Evolutionary conservation across 306 rosid genomes (phyloP).

Genomic region (Arachis hypogaea): DNA sequence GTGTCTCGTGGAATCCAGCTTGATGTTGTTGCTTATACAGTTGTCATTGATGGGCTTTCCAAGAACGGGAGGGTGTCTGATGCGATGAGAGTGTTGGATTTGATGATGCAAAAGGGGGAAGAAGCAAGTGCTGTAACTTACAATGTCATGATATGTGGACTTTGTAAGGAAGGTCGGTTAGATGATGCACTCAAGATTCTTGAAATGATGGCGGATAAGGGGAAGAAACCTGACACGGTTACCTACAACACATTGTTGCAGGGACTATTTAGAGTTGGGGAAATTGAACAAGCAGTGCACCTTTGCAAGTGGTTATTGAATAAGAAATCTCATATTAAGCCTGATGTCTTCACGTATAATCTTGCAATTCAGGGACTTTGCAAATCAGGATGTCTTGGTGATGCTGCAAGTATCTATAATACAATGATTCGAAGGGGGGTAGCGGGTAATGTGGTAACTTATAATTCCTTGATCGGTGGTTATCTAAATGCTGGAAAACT

Average conservation of each 20-base stretch:
- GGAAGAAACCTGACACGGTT: slow-evolving; percentile 69
- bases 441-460: slow-evolving; percentile 54
- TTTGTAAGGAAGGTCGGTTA: slow-evolving; percentile 69
- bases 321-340: slow-evolving; percentile 51
- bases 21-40: slow-evolving; percentile 65
- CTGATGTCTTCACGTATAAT: slow-evolving; percentile 60
- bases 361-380: slow-evolving; percentile 64
- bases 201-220: slow-evolving; percentile 65
- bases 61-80: slow-evolving; percentile 59
- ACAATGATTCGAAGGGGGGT: slow-evolving; percentile 65
- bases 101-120: slow-evolving; percentile 65
- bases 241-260: slow-evolving; percentile 69
- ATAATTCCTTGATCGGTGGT: slow-evolving; percentile 65
- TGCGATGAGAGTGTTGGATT: slow-evolving; percentile 56
- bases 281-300: slow-evolving; percentile 64
- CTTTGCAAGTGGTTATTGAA: slow-evolving; percentile 57
- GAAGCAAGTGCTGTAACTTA: slow-evolving; percentile 67
- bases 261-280: slow-evolving; percentile 61
- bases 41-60: slow-evolving; percentile 77
- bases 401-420: slow-evolving; percentile 56
- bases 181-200: slow-evolving; percentile 59
- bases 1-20: slow-evolving; percentile 49
- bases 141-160: slow-evolving; percentile 73
- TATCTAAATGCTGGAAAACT: slow-evolving; percentile 53
- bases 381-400: slow-evolving; percentile 54